Base-by-base conservation (phyloP, 495 filamentous ascomycete genomes). In the Penicillium taxi region DNA sequence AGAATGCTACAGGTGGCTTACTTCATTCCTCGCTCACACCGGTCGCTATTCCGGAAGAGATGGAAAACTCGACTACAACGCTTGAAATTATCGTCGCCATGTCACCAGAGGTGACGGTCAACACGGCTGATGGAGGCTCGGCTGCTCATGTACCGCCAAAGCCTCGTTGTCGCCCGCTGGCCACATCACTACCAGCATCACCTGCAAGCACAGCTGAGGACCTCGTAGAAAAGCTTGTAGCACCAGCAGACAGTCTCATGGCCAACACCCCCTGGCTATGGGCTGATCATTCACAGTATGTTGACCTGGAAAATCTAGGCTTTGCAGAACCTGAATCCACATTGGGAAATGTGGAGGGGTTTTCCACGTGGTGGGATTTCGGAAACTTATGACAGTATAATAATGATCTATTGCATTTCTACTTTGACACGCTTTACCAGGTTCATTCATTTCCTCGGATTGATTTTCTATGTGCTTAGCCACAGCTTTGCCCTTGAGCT, bases 191-290 rank as follows among this genome's bases (percentile, higher is more conserved):
- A 2, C 51, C 53, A 4, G 34, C 36, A 4, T 44, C 51, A 2
- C 52, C 58, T 4, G 32, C 46, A 9, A 57, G 35, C n/a, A 35
- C 51, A 7, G 33, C 45, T 0, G 23, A 45, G 11, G 26, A 4
- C 26, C 11, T 9, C 6, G 52, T 37, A 12, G 63, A 61, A 17
- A 56, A 48, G 20, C 42, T 64, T 9, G 50, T 66, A 18, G 65
- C 64, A 6, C 64, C 61, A 1, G 55, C 59, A 15, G 65, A 69
- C 35, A 67, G 61, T 35, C 52, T 69, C 18, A 69, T 65, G 49
- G 44, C 58, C 35, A 69, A 67, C 36, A 66, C 65, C 0, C 65
- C 65, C 4, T 69, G 65, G 65, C 55, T 69, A n/a, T 69, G 64
- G 55, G 51, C 65, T 2, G 65, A 67, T 21, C 52, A 59, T 16